Evolutionary conservation across 202 grass and related monocot species (phyloP).

Genomic region (Dendrocalamus latiflorus): DNA sequence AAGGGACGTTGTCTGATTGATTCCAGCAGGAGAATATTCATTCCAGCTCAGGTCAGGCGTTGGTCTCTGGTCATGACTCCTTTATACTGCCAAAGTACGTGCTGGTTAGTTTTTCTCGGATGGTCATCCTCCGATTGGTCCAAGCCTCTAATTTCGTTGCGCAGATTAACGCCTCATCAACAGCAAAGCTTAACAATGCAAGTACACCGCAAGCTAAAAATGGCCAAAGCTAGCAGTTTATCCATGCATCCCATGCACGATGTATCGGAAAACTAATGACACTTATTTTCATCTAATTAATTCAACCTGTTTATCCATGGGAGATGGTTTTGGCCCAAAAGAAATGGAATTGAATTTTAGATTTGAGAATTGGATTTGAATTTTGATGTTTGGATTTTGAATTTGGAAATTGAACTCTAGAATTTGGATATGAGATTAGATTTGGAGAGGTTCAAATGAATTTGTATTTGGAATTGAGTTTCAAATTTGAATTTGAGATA

Average conservation of each 20-base stretch:
- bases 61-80: not conserved
- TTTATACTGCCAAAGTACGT: not conserved
- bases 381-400: no score
- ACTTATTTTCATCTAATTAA: not conserved
- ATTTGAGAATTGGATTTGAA: no score
- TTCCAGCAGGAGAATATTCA: not conserved
- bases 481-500: no score
- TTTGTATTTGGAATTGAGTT: no score
- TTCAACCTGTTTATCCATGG: not conserved
- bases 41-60: not conserved
- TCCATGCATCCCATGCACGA: not conserved
- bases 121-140: conserved; percentile 24
- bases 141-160: not conserved
- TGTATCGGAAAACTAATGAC: not conserved
- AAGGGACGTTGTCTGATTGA: not conserved
- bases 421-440: no score
- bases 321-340: no score
- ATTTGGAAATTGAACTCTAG: no score
- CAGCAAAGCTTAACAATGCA: not conserved
- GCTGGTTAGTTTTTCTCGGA: not conserved
- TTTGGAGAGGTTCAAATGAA: no score
- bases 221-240: not conserved
- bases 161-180: not conserved
- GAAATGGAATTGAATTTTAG: no score
- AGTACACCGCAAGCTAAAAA: conserved; percentile 16